Evolutionary conservation across 2,329 filamentous ascomycete genomes (phyloP), one percentile per base, ranked within the genome.

Genomic region (Aphanocladium album): DNA sequence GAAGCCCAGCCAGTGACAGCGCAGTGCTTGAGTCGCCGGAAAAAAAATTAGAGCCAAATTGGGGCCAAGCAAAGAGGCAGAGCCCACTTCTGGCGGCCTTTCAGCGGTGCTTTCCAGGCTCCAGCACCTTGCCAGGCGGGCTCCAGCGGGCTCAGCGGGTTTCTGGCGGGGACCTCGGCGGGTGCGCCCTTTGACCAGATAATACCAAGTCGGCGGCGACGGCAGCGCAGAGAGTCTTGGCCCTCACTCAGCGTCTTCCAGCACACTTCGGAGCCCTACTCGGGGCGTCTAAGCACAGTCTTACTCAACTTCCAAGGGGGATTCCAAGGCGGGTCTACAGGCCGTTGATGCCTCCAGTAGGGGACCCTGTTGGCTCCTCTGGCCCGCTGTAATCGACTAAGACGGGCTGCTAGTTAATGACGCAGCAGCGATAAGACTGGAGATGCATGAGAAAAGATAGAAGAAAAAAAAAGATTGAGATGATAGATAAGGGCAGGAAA

Each of bases 401-500:
- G 50, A 55, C 23, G 55, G 16, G 35, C 45, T 37, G 47, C 41
- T 55, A 27, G 45, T 30, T 56, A 58, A 55, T 50, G 50, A 60
- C 47, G 60, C 56, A 50, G 56, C 25, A 39, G 33, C 19, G 54
- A 46, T 59, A 61, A 57, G 60, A 58, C 23, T 57, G 50, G 25
- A 52, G 60, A 60, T 46, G 27, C n/a, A 52, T 52, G 51, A 50
- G 52, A 58, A 59, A 46, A 55, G 30, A 46, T 41, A 27, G 12
- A 27, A 14, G n/a, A 23, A 46, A 17, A 21, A 46, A n/a, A 21
- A 46, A 19, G 21, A 46, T 46, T 30, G 30, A 30, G 30, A 23
- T 23, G 21, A 21, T 19, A 46, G 43, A 46, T 19, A 46, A 46
- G 43, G n/a, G 16, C 35, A 39, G 16, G 21, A 57, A 57, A 25